A percentile compares a stretch with the other conserved stretches of the same genome.
Evolutionary conservation across 1,284 basidiomycete genomes (phyloP).

Genomic region (Taiwanofungus camphoratus): DNA sequence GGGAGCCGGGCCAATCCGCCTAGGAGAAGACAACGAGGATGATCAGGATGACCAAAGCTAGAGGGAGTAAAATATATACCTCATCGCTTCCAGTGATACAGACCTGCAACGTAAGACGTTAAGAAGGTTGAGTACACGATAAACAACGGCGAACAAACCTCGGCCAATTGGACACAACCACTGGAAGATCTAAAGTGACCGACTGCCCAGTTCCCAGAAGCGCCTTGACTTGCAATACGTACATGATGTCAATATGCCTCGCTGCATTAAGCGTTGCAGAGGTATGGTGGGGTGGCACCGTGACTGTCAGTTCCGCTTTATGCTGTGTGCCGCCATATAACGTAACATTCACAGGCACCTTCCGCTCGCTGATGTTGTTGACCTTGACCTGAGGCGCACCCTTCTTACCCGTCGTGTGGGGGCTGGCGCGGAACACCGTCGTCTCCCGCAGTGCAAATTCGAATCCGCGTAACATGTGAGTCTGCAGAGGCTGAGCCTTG

Average conservation of each 20-base stretch:
- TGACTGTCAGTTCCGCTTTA: constrained; percentile 61
- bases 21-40: no score
- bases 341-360: constrained; percentile 64
- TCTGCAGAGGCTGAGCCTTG: constrained; percentile 60
- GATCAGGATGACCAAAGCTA: constrained; percentile 2
- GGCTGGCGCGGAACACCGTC: constrained; percentile 58
- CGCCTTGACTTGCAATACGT: constrained; percentile 71
- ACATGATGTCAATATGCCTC: constrained; percentile 76
- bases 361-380: constrained; percentile 53
- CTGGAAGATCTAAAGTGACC: constrained; percentile 65
- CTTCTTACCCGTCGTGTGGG: constrained; percentile 47
- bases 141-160: constrained; percentile 36
- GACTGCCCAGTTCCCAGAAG: constrained; percentile 63
- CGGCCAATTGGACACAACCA: constrained; percentile 79
- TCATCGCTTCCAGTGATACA: constrained; percentile 62
- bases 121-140: background rate
- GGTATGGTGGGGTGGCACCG: constrained; percentile 64
- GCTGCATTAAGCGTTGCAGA: constrained; percentile 74
- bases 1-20: constrained; percentile 67
- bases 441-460: constrained; percentile 76
- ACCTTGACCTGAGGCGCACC: constrained; percentile 51
- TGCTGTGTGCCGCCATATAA: constrained; percentile 68
- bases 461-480: constrained; percentile 69
- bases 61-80: constrained; percentile 30
- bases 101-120: constrained; percentile 31